Evolutionary conservation across 2,329 filamentous ascomycete species (phyloP).

Genomic region (Penicillium sp.): DNA sequence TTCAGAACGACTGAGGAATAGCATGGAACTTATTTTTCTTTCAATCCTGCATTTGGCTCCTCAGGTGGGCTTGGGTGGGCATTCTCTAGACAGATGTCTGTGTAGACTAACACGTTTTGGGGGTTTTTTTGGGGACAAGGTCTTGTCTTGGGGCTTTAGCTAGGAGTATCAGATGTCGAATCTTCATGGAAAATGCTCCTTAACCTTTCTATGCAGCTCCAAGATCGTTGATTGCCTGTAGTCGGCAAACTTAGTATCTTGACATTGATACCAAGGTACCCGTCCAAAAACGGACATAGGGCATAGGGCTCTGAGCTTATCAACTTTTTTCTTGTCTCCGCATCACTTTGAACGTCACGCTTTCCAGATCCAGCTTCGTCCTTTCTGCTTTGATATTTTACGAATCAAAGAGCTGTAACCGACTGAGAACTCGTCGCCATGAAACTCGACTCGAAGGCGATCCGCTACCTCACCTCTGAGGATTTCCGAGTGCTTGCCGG

Average conservation of each 20-base stretch:
- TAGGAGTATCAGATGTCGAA: neutral
- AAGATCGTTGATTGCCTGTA: neutral
- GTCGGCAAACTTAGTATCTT: neutral
- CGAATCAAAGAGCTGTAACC: neutral
- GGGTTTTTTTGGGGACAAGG: neutral
- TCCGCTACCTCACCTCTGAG: conserved; percentile 87
- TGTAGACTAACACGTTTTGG: conserved; percentile 10
- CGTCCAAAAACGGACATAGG: conserved; percentile 36
- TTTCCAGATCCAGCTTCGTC: neutral
- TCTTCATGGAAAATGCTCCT: neutral
- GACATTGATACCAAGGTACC: conserved; percentile 6
- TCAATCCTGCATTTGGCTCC: conserved; percentile 14
- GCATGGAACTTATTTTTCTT: conserved; percentile 26
- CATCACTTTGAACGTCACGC: conserved; percentile 7
- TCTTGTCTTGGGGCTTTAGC: neutral
- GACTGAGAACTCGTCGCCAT: conserved; percentile 51
- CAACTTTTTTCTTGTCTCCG: conserved; percentile 31
- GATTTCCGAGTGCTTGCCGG: conserved; percentile 95
- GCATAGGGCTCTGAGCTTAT: conserved; percentile 39
- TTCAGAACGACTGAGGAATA: conserved; percentile 36
- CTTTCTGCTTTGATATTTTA: neutral
- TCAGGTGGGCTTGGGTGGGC: conserved; percentile 1
- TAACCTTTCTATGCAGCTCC: neutral
- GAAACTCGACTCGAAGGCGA: conserved; percentile 91
- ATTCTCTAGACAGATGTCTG: conserved; percentile 2